Base-by-base conservation (phyloP, 2,329 filamentous ascomycete species). In the Diaporthe sp. region DNA sequence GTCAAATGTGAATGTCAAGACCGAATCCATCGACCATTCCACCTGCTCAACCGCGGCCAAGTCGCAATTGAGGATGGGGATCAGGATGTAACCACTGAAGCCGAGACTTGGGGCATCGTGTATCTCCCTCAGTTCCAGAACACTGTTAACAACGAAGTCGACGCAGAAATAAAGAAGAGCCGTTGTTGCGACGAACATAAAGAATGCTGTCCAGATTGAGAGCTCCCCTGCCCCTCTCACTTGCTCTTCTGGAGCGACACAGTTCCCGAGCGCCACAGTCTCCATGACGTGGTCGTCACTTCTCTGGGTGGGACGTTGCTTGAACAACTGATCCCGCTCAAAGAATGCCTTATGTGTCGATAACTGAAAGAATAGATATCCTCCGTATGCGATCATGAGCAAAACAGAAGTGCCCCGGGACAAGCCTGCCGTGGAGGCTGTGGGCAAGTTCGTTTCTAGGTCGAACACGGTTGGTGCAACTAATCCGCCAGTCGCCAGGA, bases 21-120 rank as follows among this genome's bases (percentile, higher is more conserved):
- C 57, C 4, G 28, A 4, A 44, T 71, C 53, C 68, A 60, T 71
- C 5, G 68, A 71, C 13, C 9, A 53, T 22, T 57, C 68, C 12
- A 46, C 39, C 51, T 71, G 68, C 53, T 60, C 68, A 12, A 71
- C 17, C 13, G 68, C 68, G 13, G 39, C 68, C 2, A 71, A 13
- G 22, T 71, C 68, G 19, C 68, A 60, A 8, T 71, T 71, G 17
- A 71, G 51, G 9, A 71, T 17, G 17, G 68, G 68, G 2, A 71
- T 31, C 31, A 71, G 39, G 13, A 71, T 58, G 37, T 58, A 58
- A 13, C 68, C 53, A 15, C 39, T 44, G 62, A 67, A 67, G 13
- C 17, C 17, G 34, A 37, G 3, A 12, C 17, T 34, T 9, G 53
- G 53, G 53, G 13, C 4, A n/a, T 58, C 17, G 0, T 58, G 31